These are phyloP conservation scores for Pseudoneurospora amorphoporcata DNA, from an alignment of 495 filamentous ascomycete genomes.

Conservation along the genomic window DNA sequence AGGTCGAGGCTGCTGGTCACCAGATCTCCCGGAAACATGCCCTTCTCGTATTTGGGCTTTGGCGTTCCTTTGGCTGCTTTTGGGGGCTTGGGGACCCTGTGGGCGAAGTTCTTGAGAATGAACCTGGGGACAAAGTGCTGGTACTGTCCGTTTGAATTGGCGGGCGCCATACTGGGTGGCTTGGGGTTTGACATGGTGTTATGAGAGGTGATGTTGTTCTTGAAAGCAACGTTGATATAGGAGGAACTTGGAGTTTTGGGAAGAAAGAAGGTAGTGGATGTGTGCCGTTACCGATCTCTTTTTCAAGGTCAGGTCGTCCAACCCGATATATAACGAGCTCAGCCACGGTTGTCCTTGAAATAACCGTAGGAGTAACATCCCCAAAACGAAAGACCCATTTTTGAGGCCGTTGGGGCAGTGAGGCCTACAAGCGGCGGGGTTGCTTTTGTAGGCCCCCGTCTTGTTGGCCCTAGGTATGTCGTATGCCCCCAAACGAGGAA, in stretches of 20 bases:
- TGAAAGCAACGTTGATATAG: not conserved
- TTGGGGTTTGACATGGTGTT: not conserved
- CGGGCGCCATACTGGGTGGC: not conserved
- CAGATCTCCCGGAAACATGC: conserved; percentile 11
- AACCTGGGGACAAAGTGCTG: conserved; percentile 42
- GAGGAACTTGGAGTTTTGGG: not conserved
- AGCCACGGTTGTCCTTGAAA: not conserved
- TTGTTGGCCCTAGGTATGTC: not conserved
- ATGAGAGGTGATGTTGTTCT: not conserved
- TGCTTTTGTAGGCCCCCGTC: not conserved
- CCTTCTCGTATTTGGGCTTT: conserved; percentile 13
- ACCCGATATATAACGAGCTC: not conserved
- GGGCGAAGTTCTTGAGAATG: conserved; percentile 35
- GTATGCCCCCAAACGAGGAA: not conserved
- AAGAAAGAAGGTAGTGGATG: not conserved
- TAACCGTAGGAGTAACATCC: not conserved
- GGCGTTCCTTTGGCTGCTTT: not conserved
- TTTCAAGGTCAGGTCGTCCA: not conserved
- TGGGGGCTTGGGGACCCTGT: not conserved
- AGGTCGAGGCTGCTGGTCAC: conserved; percentile 18
- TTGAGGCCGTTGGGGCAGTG: not conserved
- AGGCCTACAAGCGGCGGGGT: not conserved
- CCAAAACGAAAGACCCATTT: not conserved
- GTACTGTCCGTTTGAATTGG: conserved; percentile 18
- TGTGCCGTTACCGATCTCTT: not conserved